Evolutionary conservation across 306 rosid species (phyloP), one percentile per base, ranked within the genome.

Genomic region (Arachis stenosperma): DNA sequence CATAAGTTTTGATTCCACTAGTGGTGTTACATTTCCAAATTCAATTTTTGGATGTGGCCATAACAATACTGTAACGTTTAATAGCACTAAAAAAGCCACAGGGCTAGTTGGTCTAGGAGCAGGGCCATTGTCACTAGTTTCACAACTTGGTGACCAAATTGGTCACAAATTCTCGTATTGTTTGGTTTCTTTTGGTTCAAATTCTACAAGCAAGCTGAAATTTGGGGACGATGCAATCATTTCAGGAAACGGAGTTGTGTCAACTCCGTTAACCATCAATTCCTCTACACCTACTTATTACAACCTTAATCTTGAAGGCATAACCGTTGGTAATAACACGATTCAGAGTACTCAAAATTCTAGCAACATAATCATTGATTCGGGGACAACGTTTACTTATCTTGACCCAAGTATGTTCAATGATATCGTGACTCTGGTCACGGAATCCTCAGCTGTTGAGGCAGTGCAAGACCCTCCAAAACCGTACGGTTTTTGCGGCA

Each of bases 31-130:
- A 1, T 59, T 71, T 59, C 58, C 67, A 2, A 46, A 47, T 5
- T 71, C 67, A 8, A 11, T 67, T 44, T 29, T 76, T 27, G 73
- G 80, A 3, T 76, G 80, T 39, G 80, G 80, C 5, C n/a, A 48
- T 12, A 12, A 48, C 12, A 43, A 46, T 3, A 22, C 40, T 27
- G 57, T 55, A 22, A 42, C 13, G 2, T 57, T 57, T 7, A 2
- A 51, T 5, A 7, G 3, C 10, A 40, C 40, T 3, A 9, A 11
- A 36, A 50, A 10, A 6, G 33, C 55, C 12, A 5, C 11, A 2
- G 81, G 81, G 3, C 8, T 77, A 1, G 70, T 69, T 48, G 81
- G 81, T 29, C 81, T 77, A 60, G 81, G 81, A 0, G 17, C 61
- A 1, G 81, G 81, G 8, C 75, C 81, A 27, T 40, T 68, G 3